Base-by-base conservation (phyloP, 805 yeast genomes). In the Schizosaccharomyces cryophilus region DNA sequence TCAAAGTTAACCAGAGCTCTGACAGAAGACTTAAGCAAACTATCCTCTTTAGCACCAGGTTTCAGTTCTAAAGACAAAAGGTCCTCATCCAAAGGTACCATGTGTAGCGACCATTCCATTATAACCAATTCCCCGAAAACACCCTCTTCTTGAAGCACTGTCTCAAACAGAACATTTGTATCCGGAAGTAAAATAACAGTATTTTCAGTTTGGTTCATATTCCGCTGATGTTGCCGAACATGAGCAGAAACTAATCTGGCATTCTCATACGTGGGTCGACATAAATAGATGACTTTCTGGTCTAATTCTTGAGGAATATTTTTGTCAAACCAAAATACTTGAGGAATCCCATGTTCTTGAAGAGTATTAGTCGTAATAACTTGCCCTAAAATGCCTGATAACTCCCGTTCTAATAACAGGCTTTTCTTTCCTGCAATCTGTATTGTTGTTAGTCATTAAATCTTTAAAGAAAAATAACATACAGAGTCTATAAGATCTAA, bases 321-420 rank as follows among this genome's bases (percentile, higher is more conserved):
- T 21, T 64, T 64, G 48, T 67, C 70, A 26, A 80, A 71, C 79
- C 83, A 80, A 54, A 74, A 70, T 4, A 79, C 73, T 59, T 72
- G 72, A 40, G 72, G 73, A 59, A 83, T 77, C 61, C 80, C 82
- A 47, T 70, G 73, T 47, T 73, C 73, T 65, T 79, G 79, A 38
- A 83, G 72, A 6, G 69, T 67, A 61, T 78, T 75, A 68, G 82
- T 82, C 11, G 83, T 79, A 13, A 81, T 76, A 42, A 82, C 70
- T 45, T 72, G 72, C 66, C 84, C 80, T 62, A 83, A 69, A 13
- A 77, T 66, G 0, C 77, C 71, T 2, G 83, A 73, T 47, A 82
- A 66, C 3, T 69, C 66, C 40, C 72, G 72, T 63, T 82, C 83
- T 42, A 81, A 68, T 17, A 76, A 65, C 61, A 77, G 60, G 54